Base-by-base conservation (phyloP, 768 basidiomycete genomes). In the Lentinus tigrinus region DNA sequence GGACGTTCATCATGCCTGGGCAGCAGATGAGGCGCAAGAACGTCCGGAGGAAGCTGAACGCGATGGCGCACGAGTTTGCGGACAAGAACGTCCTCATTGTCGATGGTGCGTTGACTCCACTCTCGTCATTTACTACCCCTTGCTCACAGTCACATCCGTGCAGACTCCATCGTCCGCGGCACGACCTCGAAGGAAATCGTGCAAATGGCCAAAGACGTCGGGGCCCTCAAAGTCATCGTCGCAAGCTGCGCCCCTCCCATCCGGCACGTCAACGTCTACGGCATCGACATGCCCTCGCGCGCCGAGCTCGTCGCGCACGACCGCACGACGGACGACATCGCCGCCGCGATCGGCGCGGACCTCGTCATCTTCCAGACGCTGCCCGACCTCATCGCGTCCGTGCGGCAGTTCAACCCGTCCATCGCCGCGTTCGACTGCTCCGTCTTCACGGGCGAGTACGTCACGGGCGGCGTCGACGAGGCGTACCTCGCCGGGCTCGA, bases 1-100 rank as follows among this genome's bases (percentile, higher is more conserved):
- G 97, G 63, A 99, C 97, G 0, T 99, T 99, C 72, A 98, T 99
- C 74, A 99, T 99, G 97, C 96, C 97, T 8, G 97, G 96, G 23
- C 97, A 99, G 70, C 89, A 93, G 72, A 90, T 93, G 87, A 85
- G 95, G 73, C 85, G 81, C 65, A 97, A 95, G 80, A 98, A 95
- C 70, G 96, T 98, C 11, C 80, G 97, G 53, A 81, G 89, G 64
- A 99, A 99, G 73, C 77, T 98, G 57, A 99, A 98, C 69, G 96
- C 97, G 0, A 99, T 98, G 95, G 95, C 97, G 4, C 80, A 98
- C 52, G 97, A 99, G 74, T 99, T 99, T 69, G 83, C 81, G 9
- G 83, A 80, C 67, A 98, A 96, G 77, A 91, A 90, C 63, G 95
- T 99, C 4, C 82, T 99, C 40, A 82, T 99, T 47, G 97, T 99